Conservation (phyloP, 805 yeast genomes). For the Maudiozyma serrabonitensis region DNA sequence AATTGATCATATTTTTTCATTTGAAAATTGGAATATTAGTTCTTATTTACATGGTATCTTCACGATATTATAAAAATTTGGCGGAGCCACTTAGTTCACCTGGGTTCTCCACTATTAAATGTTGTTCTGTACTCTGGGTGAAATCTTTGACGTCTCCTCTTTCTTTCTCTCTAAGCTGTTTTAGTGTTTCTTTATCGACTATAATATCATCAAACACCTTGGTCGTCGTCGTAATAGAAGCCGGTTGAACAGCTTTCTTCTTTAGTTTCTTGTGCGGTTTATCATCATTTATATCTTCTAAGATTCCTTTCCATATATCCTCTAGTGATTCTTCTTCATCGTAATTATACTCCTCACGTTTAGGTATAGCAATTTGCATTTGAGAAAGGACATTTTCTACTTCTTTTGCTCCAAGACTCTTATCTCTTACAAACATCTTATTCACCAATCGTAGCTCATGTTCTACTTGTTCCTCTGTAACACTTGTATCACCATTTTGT, state of each 20-base stretch:
- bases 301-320: constrained; percentile 22
- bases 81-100: constrained; percentile 34
- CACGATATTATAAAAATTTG: constrained; percentile 27
- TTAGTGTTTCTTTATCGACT: constrained; percentile 10
- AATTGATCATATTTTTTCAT: background rate
- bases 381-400: background rate
- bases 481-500: constrained; percentile 28
- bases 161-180: constrained; percentile 12
- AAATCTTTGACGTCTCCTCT: constrained; percentile 23
- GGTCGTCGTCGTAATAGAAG: background rate
- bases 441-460: constrained; percentile 34
- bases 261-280: background rate
- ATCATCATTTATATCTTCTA: constrained; percentile 14
- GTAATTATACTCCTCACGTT: constrained; percentile 10
- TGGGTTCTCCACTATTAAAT: constrained; percentile 32
- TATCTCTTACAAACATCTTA: constrained; percentile 20
- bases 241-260: background rate
- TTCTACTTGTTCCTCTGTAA: constrained; percentile 34
- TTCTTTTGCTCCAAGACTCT: background rate
- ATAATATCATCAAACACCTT: constrained; percentile 11
- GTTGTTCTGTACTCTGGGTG: constrained; percentile 27
- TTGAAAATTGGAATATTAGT: background rate
- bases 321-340: constrained; percentile 20
- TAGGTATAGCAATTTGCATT: background rate
- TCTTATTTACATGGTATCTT: background rate